A percentile compares a stretch with the other conserved stretches of the same genome.
phyloP scores from a whole-genome alignment of 169 alveolate genomes.

The Toxoplasma gondii region DNA sequence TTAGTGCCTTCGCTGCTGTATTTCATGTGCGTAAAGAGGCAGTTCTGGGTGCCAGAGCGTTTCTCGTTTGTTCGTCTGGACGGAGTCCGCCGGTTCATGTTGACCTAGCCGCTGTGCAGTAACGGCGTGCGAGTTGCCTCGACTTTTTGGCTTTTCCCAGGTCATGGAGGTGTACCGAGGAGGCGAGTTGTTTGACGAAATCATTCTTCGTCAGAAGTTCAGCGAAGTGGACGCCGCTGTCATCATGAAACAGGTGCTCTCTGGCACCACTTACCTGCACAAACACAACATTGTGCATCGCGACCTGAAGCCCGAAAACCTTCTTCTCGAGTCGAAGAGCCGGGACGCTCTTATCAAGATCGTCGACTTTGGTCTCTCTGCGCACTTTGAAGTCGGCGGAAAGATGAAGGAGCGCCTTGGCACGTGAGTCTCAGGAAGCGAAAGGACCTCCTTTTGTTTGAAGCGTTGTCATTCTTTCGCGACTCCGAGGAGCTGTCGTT shows the following conservation, averaged over 20 bases:
- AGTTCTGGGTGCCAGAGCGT: no score
- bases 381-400: conserved; percentile 73
- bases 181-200: conserved; percentile 95
- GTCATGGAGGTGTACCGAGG: conserved; percentile 93
- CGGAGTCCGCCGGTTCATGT: no score
- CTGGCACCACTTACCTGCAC: conserved; percentile 94
- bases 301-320: conserved; percentile 89
- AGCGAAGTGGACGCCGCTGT: conserved; percentile 92
- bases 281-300: conserved; percentile 87
- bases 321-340: conserved; percentile 76
- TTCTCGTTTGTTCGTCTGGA: no score
- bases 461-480: no score
- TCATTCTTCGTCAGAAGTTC: conserved; percentile 87
- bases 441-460: no score
- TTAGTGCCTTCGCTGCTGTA: no score
- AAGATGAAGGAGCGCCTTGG: conserved; percentile 87
- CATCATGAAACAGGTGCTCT: conserved; percentile 88
- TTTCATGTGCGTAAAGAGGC: no score
- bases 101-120: no score
- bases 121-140: no score
- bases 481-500: no score
- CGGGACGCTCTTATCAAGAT: conserved; percentile 80
- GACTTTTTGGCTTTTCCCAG: conserved; percentile 85
- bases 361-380: conserved; percentile 88
- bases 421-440: conserved; percentile 67